Percentiles rank a stretch among this genome's conserved stretches.
Evolutionary conservation across 345 rosid species (phyloP).

Genomic region (Eucalyptus viminalis): DNA sequence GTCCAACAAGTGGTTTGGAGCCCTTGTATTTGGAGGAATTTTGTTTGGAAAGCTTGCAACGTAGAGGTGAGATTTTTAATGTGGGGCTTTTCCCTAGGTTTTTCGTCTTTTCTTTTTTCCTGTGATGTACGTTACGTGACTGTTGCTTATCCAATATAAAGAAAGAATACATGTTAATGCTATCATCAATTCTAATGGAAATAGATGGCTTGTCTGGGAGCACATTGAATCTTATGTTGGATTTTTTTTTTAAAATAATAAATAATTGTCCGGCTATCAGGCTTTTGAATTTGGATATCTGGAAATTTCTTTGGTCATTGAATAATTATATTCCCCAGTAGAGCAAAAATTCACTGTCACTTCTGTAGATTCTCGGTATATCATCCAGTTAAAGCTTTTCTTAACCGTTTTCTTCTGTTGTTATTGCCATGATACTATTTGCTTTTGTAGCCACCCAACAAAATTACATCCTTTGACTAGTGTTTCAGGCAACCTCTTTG

Average conservation of each 20-base stretch:
- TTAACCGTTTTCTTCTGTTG: background rate
- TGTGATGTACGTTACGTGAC: background rate
- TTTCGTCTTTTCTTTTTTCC: background rate
- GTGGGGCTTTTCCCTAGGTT: background rate
- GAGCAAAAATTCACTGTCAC: background rate
- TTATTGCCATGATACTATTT: background rate
- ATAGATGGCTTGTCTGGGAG: background rate
- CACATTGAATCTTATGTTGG: background rate
- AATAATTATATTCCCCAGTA: background rate
- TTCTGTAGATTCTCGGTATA: background rate
- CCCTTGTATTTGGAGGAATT: slow-evolving; percentile 57
- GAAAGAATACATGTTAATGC: background rate
- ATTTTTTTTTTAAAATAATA: background rate
- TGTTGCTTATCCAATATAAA: background rate
- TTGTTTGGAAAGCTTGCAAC: slow-evolving; percentile 48
- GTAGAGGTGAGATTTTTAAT: background rate
- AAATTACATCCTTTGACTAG: background rate
- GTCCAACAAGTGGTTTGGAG: slow-evolving; percentile 95
- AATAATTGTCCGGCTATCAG: background rate
- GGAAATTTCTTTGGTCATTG: background rate
- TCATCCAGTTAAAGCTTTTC: background rate
- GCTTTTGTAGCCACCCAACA: background rate
- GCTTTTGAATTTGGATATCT: background rate
- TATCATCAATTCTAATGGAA: background rate
- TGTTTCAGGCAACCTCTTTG: background rate